phyloP scores from a whole-genome alignment of 2,329 filamentous ascomycete species.

The Fusarium sp. region DNA sequence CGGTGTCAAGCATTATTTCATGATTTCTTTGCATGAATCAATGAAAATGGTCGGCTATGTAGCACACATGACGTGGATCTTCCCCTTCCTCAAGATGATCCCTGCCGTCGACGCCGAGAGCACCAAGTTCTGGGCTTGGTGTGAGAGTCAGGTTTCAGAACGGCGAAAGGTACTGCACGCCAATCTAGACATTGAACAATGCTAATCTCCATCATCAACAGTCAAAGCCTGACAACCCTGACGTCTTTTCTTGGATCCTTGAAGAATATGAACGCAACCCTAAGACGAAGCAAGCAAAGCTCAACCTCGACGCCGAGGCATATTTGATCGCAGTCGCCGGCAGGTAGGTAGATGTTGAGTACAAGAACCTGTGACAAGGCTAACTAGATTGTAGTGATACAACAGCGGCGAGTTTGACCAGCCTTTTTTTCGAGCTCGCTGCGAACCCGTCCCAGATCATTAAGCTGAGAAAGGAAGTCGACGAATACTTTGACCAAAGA shows the following conservation, averaged over 20 bases:
- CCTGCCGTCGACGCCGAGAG: conserved; percentile 19
- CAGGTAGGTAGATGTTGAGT: conserved; percentile 39
- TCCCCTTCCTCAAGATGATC: conserved; percentile 26
- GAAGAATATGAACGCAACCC: conserved; percentile 43
- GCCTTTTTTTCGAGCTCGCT: conserved; percentile 55
- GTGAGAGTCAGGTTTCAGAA: conserved; percentile 22
- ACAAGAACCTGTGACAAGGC: neutral
- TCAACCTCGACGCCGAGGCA: conserved; percentile 50
- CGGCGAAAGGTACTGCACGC: conserved; percentile 3
- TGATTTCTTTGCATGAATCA: conserved; percentile 44
- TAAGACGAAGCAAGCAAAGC: conserved; percentile 41
- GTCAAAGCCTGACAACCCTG: conserved; percentile 42
- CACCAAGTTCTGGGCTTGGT: conserved; percentile 27
- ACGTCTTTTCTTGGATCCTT: conserved; percentile 54
- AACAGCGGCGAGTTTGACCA: conserved; percentile 53
- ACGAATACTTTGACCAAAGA: conserved; percentile 28
- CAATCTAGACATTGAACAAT: neutral
- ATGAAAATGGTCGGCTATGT: conserved; percentile 46
- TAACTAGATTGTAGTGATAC: conserved; percentile 51
- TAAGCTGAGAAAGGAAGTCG: conserved; percentile 56
- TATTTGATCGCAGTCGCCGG: conserved; percentile 53
- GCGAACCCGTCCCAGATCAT: conserved; percentile 46
- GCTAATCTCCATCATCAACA: neutral
- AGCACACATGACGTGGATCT: conserved; percentile 38
- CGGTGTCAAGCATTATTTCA: conserved; percentile 48